These are phyloP conservation scores for Voacanga thouarsii DNA, from an alignment of 257 asterid genomes.

Conservation along the genomic window DNA sequence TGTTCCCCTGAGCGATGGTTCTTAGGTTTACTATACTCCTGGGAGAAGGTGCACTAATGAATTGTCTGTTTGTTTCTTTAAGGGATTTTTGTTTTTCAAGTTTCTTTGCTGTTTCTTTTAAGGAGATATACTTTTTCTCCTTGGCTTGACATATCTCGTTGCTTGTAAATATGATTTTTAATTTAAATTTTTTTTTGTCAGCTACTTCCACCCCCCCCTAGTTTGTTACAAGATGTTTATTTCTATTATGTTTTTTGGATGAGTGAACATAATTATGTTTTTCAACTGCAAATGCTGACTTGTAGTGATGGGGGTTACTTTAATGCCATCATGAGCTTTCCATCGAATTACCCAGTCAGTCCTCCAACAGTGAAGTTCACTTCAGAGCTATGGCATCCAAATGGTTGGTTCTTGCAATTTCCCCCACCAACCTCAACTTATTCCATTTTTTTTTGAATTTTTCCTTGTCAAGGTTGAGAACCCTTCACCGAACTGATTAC, in stretches of 20 bases:
- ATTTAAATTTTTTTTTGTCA: too few species aligned
- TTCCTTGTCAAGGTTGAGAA: not conserved
- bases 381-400: slow-evolving; percentile 95
- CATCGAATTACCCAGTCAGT: slow-evolving; percentile 73
- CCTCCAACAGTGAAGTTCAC: slow-evolving; percentile 92
- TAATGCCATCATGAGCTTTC: slow-evolving; percentile 36
- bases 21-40: not conserved
- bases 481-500: not conserved
- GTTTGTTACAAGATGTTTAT: not conserved
- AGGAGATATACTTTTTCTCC: too few species aligned
- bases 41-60: not conserved
- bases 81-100: too few species aligned
- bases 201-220: too few species aligned
- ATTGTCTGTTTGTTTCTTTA: not conserved
- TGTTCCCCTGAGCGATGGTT: not conserved
- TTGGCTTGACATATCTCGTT: too few species aligned
- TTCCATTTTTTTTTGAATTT: not conserved
- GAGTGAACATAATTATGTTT: not conserved
- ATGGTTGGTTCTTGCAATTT: slow-evolving; percentile 49
- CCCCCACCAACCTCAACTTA: not conserved
- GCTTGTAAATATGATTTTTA: too few species aligned
- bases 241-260: not conserved
- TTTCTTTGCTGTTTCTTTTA: too few species aligned
- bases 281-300: slow-evolving; percentile 6
- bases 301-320: slow-evolving; percentile 49